Conservation (phyloP, 2,329 filamentous ascomycete genomes). For the Hirsutella rhossiliensis region DNA sequence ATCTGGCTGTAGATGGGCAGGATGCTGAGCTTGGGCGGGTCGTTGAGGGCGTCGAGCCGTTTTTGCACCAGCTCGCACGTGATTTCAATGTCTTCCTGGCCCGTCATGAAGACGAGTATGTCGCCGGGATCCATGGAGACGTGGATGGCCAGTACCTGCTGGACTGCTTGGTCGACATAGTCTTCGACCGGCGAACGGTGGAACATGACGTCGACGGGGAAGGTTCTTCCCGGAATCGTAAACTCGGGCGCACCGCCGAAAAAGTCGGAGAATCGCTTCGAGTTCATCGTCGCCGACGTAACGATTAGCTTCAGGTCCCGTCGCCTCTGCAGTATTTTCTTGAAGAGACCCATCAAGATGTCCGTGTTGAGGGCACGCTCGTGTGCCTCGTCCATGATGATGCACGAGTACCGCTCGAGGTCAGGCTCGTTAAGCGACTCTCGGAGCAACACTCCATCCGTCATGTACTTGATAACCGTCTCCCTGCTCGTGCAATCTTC, state of each 20-base stretch:
- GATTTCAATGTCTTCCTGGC: conserved; percentile 94
- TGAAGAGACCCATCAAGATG: conserved; percentile 93
- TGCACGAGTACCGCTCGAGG: conserved; percentile 89
- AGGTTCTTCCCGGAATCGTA: conserved; percentile 88
- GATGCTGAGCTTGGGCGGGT: conserved; percentile 88
- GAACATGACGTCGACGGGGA: conserved; percentile 94
- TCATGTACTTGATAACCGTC: conserved; percentile 98
- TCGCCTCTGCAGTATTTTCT: conserved; percentile 84
- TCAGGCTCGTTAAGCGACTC: conserved; percentile 90
- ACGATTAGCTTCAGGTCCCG: conserved; percentile 93
- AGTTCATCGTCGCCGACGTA: conserved; percentile 97
- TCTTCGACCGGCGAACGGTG: conserved; percentile 92
- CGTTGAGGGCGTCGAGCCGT: conserved; percentile 76
- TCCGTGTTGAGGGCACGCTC: conserved; percentile 94
- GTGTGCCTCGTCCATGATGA: conserved; percentile 99
- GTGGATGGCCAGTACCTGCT: conserved; percentile 90
- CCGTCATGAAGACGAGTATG: conserved; percentile 98
- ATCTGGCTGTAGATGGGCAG: conserved; percentile 98
- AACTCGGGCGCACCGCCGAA: conserved; percentile 95
- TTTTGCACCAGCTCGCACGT: conserved; percentile 91
- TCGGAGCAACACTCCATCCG: conserved; percentile 84
- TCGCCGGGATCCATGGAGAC: conserved; percentile 89
- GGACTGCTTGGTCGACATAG: conserved; percentile 93
- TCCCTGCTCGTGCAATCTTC: conserved; percentile 96
- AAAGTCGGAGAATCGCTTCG: conserved; percentile 90